These are phyloP conservation scores for Colletotrichum horii DNA, from an alignment of 2,329 filamentous ascomycete genomes.

Conservation along the genomic window DNA sequence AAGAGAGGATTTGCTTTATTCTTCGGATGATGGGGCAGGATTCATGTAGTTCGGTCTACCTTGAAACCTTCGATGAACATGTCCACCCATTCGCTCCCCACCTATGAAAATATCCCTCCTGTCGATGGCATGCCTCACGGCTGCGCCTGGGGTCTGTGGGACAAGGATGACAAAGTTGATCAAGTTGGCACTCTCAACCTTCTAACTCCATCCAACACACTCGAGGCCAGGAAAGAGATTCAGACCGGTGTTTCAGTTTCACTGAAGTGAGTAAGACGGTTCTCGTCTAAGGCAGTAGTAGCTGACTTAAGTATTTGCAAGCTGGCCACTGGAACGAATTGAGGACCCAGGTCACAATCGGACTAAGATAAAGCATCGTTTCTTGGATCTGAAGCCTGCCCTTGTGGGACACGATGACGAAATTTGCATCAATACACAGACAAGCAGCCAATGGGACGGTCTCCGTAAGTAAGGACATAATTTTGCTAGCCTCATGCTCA, in stretches of 20 bases:
- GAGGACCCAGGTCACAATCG: neutral
- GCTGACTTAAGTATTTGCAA: neutral
- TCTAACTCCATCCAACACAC: neutral
- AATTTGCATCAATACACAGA: neutral
- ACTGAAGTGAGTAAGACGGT: neutral
- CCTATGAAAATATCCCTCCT: neutral
- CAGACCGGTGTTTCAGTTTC: neutral
- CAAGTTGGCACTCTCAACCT: neutral
- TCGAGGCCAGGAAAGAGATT: neutral
- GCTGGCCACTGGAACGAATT: neutral
- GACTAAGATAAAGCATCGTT: neutral
- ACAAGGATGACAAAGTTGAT: neutral
- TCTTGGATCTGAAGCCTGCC: neutral
- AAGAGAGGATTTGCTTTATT: neutral
- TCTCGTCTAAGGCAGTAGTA: neutral
- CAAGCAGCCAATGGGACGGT: neutral
- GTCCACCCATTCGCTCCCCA: neutral
- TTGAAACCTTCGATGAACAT: neutral
- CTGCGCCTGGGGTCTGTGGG: neutral
- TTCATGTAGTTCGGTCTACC: neutral
- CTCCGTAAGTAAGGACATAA: neutral
- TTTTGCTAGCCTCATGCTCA: fast-evolving
- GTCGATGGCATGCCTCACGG: neutral
- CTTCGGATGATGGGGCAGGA: neutral
- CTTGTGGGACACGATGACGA: neutral